phyloP scores from a whole-genome alignment of 2,329 filamentous ascomycete species.

The Epichloe elymi region DNA sequence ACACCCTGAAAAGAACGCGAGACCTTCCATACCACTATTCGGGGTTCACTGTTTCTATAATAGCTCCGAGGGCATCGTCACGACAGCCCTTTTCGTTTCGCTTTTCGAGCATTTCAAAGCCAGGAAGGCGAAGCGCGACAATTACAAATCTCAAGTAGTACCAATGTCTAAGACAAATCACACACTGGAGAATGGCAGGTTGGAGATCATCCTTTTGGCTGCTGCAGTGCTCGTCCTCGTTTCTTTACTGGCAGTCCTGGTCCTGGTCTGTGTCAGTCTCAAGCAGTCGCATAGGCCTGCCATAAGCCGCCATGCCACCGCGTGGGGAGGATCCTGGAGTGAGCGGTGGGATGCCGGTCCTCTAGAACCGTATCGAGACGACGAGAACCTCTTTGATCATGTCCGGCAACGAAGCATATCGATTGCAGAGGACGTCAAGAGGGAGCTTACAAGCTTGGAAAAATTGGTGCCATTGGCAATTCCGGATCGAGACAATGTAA shows the following conservation, averaged over 20 bases:
- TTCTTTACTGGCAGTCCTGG: conserved; percentile 17
- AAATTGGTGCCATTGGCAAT: conserved; percentile 2
- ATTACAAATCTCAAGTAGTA: neutral
- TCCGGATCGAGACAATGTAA: neutral
- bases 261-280: conserved; percentile 16
- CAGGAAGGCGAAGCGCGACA: neutral
- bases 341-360: conserved; percentile 6
- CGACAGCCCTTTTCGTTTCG: neutral
- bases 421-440: conserved; percentile 13
- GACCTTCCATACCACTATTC: neutral
- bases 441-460: conserved; percentile 12
- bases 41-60: neutral
- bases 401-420: conserved; percentile 16
- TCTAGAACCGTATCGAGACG: conserved; percentile 8
- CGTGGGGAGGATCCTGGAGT: conserved; percentile 9
- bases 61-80: neutral
- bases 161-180: conserved; percentile 13
- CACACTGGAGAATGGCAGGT: conserved; percentile 15
- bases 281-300: conserved; percentile 6
- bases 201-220: conserved; percentile 24
- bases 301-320: conserved; percentile 3
- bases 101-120: neutral
- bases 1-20: neutral
- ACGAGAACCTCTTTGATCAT: conserved; percentile 11
- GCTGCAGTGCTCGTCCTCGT: conserved; percentile 20